Percentiles rank a stretch among this genome's conserved stretches.
These are phyloP conservation scores for Ottelia alismoides DNA, from an alignment of 106 monocot genomes.

Conservation along the genomic window DNA sequence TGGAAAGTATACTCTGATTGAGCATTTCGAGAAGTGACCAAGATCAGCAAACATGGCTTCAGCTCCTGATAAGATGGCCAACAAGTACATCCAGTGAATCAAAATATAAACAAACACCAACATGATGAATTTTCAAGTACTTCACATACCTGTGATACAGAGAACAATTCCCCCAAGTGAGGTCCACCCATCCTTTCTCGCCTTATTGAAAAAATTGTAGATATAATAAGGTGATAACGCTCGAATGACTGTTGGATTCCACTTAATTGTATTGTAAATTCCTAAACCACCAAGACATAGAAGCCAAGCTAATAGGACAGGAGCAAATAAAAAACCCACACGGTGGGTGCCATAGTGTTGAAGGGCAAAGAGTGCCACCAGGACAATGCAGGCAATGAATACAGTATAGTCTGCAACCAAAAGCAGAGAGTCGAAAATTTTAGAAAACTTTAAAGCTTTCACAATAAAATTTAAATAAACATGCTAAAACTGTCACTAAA, in stretches of 20 bases:
- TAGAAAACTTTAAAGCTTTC: too few relatives aligned
- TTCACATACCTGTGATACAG: constrained; percentile 58
- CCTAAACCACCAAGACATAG: constrained; percentile 44
- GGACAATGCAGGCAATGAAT: constrained; percentile 37
- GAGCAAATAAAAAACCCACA: constrained; percentile 71
- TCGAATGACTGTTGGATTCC: constrained; percentile 49
- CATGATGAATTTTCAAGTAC: not conserved
- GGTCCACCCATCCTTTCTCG: constrained; percentile 60
- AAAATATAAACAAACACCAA: not conserved
- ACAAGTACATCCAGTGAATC: not conserved
- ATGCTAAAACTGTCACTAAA: too few relatives aligned
- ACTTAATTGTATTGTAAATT: constrained; percentile 57
- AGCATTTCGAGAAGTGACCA: constrained; percentile 73
- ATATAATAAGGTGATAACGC: constrained; percentile 67
- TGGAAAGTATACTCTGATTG: constrained; percentile 45
- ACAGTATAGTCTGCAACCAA: constrained; percentile 52
- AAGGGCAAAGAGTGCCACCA: constrained; percentile 53
- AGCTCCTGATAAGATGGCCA: constrained; percentile 31
- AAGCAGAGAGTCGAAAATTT: too few relatives aligned
- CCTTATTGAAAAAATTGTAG: constrained; percentile 45
- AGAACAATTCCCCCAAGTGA: constrained; percentile 78
- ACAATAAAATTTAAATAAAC: too few relatives aligned
- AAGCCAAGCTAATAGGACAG: constrained; percentile 61
- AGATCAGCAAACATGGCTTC: constrained; percentile 96
- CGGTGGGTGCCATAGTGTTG: constrained; percentile 69